Evolutionary conservation across 2,329 filamentous ascomycete species (phyloP).

Genomic region (Ceratocystis colombiana): DNA sequence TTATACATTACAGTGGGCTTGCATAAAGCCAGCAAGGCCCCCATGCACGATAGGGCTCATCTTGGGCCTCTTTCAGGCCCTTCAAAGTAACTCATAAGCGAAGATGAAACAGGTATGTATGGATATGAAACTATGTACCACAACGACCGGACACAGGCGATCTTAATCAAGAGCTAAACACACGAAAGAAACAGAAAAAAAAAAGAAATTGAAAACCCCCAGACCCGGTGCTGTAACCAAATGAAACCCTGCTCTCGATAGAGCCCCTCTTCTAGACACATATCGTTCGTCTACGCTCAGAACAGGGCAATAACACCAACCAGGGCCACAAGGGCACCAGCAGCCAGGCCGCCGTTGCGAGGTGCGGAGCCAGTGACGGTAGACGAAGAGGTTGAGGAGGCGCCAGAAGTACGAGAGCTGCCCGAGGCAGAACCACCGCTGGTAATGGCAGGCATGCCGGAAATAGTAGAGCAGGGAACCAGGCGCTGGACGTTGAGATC

Average conservation of each 20-base stretch:
- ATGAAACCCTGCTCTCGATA: not conserved
- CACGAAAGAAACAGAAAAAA: not conserved
- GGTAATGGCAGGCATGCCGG: conserved; percentile 6
- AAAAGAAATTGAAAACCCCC: not conserved
- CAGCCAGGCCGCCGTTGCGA: conserved; percentile 25
- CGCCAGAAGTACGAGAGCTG: not conserved
- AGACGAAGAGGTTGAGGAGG: not conserved
- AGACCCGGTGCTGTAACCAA: not conserved
- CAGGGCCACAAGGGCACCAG: conserved; percentile 29
- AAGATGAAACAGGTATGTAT: conserved; percentile 14
- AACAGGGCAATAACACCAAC: conserved; percentile 29
- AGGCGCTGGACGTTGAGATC: conserved; percentile 12
- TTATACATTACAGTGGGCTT: no score
- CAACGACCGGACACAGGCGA: not conserved
- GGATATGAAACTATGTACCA: conserved; percentile 10
- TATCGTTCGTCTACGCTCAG: not conserved
- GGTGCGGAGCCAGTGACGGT: not conserved
- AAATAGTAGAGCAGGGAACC: conserved; percentile 22
- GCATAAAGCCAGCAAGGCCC: no score
- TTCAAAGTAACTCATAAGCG: not conserved
- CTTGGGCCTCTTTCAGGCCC: not conserved
- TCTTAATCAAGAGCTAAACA: conserved; percentile 7
- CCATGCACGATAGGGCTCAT: no score
- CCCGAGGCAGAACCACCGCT: not conserved
- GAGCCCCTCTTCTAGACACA: not conserved